These are phyloP conservation scores for Phytophthora syringae DNA, from an alignment of 352 stramenopile species.

Conservation along the genomic window DNA sequence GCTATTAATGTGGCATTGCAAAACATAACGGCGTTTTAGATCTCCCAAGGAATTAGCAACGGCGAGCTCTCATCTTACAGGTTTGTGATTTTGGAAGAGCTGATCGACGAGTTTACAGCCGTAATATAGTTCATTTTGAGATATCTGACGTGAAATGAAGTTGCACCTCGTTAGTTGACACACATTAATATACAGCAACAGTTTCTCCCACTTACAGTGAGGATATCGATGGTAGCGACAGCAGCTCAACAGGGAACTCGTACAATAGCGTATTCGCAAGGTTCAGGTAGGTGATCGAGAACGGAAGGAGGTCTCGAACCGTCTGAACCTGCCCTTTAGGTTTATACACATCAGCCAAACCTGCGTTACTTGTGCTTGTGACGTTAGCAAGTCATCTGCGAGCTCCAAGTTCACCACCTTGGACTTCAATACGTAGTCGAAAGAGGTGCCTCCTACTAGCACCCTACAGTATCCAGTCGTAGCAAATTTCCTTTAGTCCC, in stretches of 20 bases:
- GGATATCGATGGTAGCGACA: constrained; percentile 20
- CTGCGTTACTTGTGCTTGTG: constrained; percentile 23
- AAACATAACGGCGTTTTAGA: neutral
- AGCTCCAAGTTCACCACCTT: constrained; percentile 33
- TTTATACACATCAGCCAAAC: constrained; percentile 29
- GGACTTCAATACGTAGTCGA: constrained; percentile 25
- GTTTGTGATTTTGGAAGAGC: constrained; percentile 16
- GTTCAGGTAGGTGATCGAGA: constrained; percentile 26
- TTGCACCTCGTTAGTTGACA: neutral
- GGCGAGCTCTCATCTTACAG: constrained; percentile 6
- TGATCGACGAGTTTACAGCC: constrained; percentile 17
- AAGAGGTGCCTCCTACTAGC: constrained; percentile 21
- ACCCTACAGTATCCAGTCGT: constrained; percentile 6
- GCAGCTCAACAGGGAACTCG: constrained; percentile 21
- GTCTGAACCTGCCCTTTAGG: constrained; percentile 16
- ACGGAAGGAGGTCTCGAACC: constrained; percentile 28
- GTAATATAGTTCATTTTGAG: constrained; percentile 35
- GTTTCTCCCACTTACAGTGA: constrained; percentile 20
- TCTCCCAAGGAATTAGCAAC: neutral
- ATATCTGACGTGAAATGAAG: constrained; percentile 8
- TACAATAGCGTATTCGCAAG: constrained; percentile 37
- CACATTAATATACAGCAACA: neutral
- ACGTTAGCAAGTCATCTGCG: constrained; percentile 22
- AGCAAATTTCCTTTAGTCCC: neutral
- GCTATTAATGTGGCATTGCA: neutral